Evolutionary conservation across 352 stramenopile species (phyloP), one percentile per base, ranked within the genome.

Genomic region (Pythium aristosporum): DNA sequence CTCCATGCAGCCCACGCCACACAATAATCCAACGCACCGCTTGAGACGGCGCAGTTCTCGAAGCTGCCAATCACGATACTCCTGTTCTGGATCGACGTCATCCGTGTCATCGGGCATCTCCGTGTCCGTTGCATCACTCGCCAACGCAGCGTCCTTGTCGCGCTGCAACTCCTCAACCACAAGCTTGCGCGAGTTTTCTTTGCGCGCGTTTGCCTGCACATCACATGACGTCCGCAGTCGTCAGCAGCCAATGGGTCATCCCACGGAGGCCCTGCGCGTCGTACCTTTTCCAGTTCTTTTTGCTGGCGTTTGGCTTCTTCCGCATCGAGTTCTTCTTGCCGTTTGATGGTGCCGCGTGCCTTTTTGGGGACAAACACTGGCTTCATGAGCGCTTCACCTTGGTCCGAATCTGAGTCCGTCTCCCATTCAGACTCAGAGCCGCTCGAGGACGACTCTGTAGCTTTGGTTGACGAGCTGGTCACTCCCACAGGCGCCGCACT

Each of bases 41-140:
- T 97, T 96, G 56, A 98, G 88, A 12, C 96, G 86, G 18, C 84
- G 78, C 77, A 99, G 88, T 73, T 99, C 96, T 18, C 96, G 85
- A 57, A 98, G 68, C 65, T 98, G 89, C 96, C 96, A 99, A 53
- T 94, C 89, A 13, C 95, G 74, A 52, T 96, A 98, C 58, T 98
- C 92, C 55, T 92, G 78, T 30, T 92, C 83, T 4, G 96, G 88
- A 53, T 97, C 80, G 28, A 96, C n/a, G 23, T 86, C 79, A 60
- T 97, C 88, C 60, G 87, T 94, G 47, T 97, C 89, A 63, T 98
- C 86, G 1, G 87, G 85, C 84, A 97, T 97, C 34, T 96, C 86
- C 9, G 73, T 77, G 56, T 97, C 89, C 3, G 85, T 97, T 37
- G 62, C 60, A 12, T 79, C 73, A 37, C 53, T 71, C 21, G 83